These are phyloP conservation scores for Tilletia setariae DNA, from an alignment of 1,284 basidiomycete genomes.

Conservation along the genomic window DNA sequence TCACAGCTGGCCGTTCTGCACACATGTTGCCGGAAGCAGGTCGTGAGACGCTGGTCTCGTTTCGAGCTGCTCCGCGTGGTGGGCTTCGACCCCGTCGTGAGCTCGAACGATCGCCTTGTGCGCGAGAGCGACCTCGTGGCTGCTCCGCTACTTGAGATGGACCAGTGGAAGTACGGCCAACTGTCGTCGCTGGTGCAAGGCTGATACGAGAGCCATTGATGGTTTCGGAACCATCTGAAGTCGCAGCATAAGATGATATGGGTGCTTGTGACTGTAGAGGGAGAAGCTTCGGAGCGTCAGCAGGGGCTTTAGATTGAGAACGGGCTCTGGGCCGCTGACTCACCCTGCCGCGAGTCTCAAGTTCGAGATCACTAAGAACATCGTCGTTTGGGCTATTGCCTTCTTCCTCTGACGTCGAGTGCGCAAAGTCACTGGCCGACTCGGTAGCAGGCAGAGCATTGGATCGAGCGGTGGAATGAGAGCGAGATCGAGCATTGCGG, in stretches of 20 bases:
- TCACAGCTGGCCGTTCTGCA: neutral
- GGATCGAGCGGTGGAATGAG: neutral
- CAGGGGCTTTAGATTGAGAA: no score
- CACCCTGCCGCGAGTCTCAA: neutral
- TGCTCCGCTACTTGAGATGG: neutral
- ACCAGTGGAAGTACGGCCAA: neutral
- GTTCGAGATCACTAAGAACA: neutral
- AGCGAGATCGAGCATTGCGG: neutral
- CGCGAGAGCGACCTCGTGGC: conserved; percentile 1
- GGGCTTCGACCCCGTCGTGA: conserved; percentile 6
- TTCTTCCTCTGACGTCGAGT: conserved; percentile 10
- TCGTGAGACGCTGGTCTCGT: neutral
- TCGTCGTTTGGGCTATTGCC: neutral
- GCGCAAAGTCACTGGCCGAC: conserved; percentile 11
- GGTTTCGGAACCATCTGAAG: neutral
- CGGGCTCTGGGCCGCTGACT: no score
- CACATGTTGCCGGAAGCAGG: neutral
- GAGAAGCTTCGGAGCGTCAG: neutral
- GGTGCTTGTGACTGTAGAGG: neutral
- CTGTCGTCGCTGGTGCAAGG: neutral
- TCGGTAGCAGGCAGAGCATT: neutral
- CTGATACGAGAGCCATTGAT: neutral
- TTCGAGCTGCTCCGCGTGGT: conserved; percentile 1
- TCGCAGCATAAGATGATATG: neutral
- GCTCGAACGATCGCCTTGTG: conserved; percentile 10